Percentiles rank a stretch among this genome's conserved stretches.
Conservation (phyloP, 805 yeast genomes). For the Spencermartinsiella europaea region DNA sequence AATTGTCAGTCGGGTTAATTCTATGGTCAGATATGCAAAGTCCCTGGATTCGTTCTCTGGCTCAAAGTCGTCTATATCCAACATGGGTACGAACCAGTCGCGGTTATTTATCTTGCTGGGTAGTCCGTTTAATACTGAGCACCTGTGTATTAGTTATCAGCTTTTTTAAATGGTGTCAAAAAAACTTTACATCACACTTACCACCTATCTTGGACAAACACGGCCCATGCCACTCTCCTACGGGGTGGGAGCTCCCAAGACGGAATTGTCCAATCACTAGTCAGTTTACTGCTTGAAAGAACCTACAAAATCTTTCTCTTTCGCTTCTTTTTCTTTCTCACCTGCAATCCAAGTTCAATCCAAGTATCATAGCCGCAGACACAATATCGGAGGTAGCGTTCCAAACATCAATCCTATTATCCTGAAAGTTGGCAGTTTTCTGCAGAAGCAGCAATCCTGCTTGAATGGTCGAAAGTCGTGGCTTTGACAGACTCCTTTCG, state of each 20-base stretch:
- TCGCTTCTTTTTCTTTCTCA: neutral
- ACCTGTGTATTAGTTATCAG: neutral
- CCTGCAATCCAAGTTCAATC: constrained; percentile 24
- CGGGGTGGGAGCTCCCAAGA: constrained; percentile 28
- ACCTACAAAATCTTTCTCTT: no score
- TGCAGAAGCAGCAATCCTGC: constrained; percentile 32
- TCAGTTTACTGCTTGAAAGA: neutral
- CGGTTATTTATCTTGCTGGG: constrained; percentile 24
- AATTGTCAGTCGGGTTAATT: constrained; percentile 2
- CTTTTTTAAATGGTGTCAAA: no score
- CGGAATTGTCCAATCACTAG: constrained; percentile 24
- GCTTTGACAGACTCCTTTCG: constrained; percentile 23
- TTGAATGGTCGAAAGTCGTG: constrained; percentile 35
- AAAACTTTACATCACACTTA: no score
- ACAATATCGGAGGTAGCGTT: constrained; percentile 24
- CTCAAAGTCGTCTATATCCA: constrained; percentile 24
- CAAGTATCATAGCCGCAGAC: constrained; percentile 23
- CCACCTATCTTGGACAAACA: constrained; percentile 26
- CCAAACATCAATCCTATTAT: constrained; percentile 20
- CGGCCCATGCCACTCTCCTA: constrained; percentile 27
- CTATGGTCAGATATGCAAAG: constrained; percentile 4
- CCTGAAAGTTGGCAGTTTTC: constrained; percentile 15
- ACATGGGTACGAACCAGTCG: constrained; percentile 25
- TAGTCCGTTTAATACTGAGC: constrained; percentile 22
- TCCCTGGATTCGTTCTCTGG: constrained; percentile 4